A percentile compares a stretch with the other conserved stretches of the same genome.
These are phyloP conservation scores for Penicillium sp. DNA, from an alignment of 2,329 filamentous ascomycete genomes.

Conservation along the genomic window DNA sequence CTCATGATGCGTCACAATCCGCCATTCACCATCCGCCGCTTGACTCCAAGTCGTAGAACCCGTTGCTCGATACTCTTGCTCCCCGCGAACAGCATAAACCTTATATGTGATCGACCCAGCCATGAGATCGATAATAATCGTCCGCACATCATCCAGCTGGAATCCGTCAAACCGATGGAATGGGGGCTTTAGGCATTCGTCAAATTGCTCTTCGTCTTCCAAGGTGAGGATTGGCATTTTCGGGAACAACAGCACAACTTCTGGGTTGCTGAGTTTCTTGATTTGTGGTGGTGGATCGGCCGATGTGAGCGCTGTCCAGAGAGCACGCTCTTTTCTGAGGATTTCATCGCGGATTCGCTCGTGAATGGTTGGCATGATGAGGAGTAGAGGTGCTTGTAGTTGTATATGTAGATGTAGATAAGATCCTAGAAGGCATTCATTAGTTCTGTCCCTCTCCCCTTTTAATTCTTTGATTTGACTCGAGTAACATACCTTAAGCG, in stretches of 20 bases:
- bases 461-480: background rate
- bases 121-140: slow-evolving; percentile 39
- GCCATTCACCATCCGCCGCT: slow-evolving; percentile 41
- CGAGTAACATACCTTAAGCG: background rate
- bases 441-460: background rate
- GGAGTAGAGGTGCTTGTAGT: background rate
- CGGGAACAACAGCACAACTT: slow-evolving; percentile 36
- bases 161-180: slow-evolving; percentile 39
- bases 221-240: slow-evolving; percentile 33
- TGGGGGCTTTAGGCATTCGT: slow-evolving; percentile 29
- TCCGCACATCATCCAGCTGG: slow-evolving; percentile 31
- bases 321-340: slow-evolving; percentile 33
- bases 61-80: slow-evolving; percentile 30
- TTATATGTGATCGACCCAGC: slow-evolving; percentile 36
- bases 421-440: background rate
- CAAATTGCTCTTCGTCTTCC: slow-evolving; percentile 26
- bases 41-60: slow-evolving; percentile 39
- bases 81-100: slow-evolving; percentile 29
- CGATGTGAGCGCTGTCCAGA: slow-evolving; percentile 41
- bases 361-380: slow-evolving; percentile 37
- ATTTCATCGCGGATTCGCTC: slow-evolving; percentile 39
- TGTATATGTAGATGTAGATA: background rate
- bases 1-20: slow-evolving; percentile 35
- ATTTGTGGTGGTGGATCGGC: slow-evolving; percentile 37
- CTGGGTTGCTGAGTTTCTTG: slow-evolving; percentile 31